Conservation (phyloP, 768 basidiomycete genomes). For the Nidularia pulvinata region DNA sequence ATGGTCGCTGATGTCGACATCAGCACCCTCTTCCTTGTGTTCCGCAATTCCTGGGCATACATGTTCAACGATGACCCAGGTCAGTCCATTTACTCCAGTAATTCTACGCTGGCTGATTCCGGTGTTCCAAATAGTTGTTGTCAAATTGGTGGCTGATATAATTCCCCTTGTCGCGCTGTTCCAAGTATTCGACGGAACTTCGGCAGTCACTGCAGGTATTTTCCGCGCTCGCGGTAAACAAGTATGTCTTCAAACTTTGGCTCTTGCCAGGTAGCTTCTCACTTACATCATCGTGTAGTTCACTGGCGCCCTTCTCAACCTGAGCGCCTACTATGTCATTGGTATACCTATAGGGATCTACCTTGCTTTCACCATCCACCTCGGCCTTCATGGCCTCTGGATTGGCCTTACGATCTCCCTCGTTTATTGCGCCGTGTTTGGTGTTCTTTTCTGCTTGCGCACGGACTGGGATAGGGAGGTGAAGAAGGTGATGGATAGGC, state of each 20-base stretch:
- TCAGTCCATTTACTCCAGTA: slow-evolving; percentile 11
- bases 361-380: slow-evolving; percentile 61
- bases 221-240: slow-evolving; percentile 85
- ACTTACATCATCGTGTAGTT: slow-evolving; percentile 32
- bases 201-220: slow-evolving; percentile 71
- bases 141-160: slow-evolving; percentile 62
- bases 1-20: too few species aligned
- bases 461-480: slow-evolving; percentile 77
- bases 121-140: slow-evolving; percentile 38
- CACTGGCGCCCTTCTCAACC: slow-evolving; percentile 76
- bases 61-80: slow-evolving; percentile 73
- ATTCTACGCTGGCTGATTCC: not conserved
- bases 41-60: slow-evolving; percentile 68
- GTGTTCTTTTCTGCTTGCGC: slow-evolving; percentile 48
- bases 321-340: slow-evolving; percentile 80
- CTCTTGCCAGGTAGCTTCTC: not conserved
- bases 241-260: slow-evolving; percentile 22
- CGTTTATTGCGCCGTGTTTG: slow-evolving; percentile 52
- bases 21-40: slow-evolving; percentile 50
- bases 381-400: slow-evolving; percentile 81
- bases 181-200: slow-evolving; percentile 84
- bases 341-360: slow-evolving; percentile 85
- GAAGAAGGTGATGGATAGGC: slow-evolving; percentile 50
- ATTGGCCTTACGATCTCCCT: slow-evolving; percentile 75
- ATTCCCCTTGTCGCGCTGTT: slow-evolving; percentile 77